A percentile compares a stretch with the other conserved stretches of the same genome.
These are phyloP conservation scores for Podospora fimiseda DNA, from an alignment of 495 filamentous ascomycete species.

Conservation along the genomic window DNA sequence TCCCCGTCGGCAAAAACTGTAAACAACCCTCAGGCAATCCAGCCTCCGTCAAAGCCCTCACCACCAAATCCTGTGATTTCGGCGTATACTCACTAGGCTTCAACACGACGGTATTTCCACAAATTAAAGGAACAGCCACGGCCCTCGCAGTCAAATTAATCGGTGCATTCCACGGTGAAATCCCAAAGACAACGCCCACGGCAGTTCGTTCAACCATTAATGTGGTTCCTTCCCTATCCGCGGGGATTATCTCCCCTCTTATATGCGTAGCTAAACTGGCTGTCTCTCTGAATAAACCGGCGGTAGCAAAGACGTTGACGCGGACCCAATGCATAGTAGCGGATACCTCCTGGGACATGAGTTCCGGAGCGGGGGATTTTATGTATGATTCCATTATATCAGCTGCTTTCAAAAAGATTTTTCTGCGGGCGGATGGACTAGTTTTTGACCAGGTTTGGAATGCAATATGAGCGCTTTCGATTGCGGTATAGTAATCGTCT, in stretches of 20 bases:
- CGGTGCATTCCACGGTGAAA: constrained; percentile 34
- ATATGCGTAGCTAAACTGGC: constrained; percentile 46
- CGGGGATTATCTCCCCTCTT: constrained; percentile 31
- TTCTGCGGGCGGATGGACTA: constrained; percentile 50
- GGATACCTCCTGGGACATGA: constrained; percentile 36
- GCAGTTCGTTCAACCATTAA: constrained; percentile 25
- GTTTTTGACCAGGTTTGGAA: constrained; percentile 59
- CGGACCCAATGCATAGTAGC: constrained; percentile 27
- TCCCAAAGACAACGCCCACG: constrained; percentile 31
- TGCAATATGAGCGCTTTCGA: constrained; percentile 54
- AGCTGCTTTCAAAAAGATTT: constrained; percentile 61
- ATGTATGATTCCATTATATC: constrained; percentile 58
- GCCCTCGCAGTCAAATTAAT: constrained; percentile 56
- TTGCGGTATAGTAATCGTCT: constrained; percentile 50
- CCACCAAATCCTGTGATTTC: constrained; percentile 60
- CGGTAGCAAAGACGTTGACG: constrained; percentile 49
- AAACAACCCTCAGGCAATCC: constrained; percentile 50
- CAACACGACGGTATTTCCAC: constrained; percentile 70
- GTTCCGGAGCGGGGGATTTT: constrained; percentile 52
- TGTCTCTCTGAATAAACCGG: constrained; percentile 55
- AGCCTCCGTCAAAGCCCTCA: constrained; percentile 56
- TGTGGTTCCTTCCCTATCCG: constrained; percentile 25
- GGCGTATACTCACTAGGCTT: constrained; percentile 73
- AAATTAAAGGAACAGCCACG: constrained; percentile 59
- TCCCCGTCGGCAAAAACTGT: constrained; percentile 41